Evolutionary conservation across 2,329 filamentous ascomycete species (phyloP).

Genomic region (Fusarium sarcochroum): DNA sequence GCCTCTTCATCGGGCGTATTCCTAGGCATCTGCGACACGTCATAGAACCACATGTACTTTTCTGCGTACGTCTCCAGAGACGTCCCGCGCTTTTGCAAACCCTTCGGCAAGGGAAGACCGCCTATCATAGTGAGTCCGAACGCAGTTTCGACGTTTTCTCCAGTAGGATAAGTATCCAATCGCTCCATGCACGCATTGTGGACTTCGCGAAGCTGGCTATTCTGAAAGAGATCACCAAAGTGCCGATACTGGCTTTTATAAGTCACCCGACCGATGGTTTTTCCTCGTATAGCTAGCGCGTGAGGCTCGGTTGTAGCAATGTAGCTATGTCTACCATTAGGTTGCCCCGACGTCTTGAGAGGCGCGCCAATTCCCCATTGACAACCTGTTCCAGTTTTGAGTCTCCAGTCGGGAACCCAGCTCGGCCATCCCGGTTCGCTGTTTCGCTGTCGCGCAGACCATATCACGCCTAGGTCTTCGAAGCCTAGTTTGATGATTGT

Average conservation of each 20-base stretch:
- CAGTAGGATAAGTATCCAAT: conserved; percentile 26
- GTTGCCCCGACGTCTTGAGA: neutral
- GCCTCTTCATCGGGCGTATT: conserved; percentile 4
- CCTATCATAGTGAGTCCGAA: conserved; percentile 32
- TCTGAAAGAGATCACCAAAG: conserved; percentile 15
- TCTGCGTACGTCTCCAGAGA: conserved; percentile 20
- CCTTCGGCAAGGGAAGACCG: conserved; percentile 6
- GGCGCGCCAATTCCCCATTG: conserved; percentile 32
- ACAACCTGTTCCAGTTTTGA: conserved; percentile 34
- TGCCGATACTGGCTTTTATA: conserved; percentile 34
- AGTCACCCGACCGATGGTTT: conserved; percentile 6
- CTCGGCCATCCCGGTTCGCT: conserved; percentile 30
- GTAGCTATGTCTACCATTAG: conserved; percentile 13
- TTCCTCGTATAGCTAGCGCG: conserved; percentile 16
- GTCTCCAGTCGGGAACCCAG: conserved; percentile 42
- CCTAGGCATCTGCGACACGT: conserved; percentile 8
- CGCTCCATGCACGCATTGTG: conserved; percentile 18
- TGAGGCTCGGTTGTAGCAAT: neutral
- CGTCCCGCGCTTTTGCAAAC: neutral
- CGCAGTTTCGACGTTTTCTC: conserved; percentile 27
- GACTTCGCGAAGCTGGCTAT: conserved; percentile 7
- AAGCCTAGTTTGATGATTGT: conserved; percentile 25
- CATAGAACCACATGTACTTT: conserved; percentile 28
- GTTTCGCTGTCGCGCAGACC: conserved; percentile 32
- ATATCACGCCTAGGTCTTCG: conserved; percentile 26